A percentile compares a stretch with the other conserved stretches of the same genome.
These are phyloP conservation scores for Calonectria crousiana DNA, from an alignment of 2,329 filamentous ascomycete genomes.

Conservation along the genomic window DNA sequence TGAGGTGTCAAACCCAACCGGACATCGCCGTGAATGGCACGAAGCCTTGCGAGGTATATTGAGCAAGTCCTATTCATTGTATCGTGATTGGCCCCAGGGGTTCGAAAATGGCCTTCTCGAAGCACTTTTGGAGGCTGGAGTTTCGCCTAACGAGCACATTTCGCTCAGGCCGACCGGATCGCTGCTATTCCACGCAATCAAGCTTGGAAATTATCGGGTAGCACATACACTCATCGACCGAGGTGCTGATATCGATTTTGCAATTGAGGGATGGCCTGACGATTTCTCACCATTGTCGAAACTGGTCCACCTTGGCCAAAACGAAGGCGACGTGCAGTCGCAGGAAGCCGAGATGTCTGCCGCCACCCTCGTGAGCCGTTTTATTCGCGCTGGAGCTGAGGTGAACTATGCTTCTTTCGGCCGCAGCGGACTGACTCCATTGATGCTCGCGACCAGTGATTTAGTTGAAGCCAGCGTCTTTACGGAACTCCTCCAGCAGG, in stretches of 20 bases:
- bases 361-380: neutral
- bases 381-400: neutral
- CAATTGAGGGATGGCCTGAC: neutral
- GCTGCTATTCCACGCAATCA: neutral
- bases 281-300: neutral
- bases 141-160: neutral
- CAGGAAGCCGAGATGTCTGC: neutral
- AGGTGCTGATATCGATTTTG: neutral
- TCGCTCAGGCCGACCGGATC: neutral
- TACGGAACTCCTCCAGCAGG: neutral
- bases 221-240: neutral
- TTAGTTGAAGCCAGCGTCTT: neutral
- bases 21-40: neutral
- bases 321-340: neutral
- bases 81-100: neutral
- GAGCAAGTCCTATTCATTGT: neutral
- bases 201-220: neutral
- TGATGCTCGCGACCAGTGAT: conserved; percentile 10
- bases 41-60: neutral
- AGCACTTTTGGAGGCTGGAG: neutral
- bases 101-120: neutral
- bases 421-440: neutral
- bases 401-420: neutral
- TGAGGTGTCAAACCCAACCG: neutral
- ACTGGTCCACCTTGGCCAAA: neutral